phyloP scores from a whole-genome alignment of 805 yeast species.

The Barnettozyma wickerhamii region DNA sequence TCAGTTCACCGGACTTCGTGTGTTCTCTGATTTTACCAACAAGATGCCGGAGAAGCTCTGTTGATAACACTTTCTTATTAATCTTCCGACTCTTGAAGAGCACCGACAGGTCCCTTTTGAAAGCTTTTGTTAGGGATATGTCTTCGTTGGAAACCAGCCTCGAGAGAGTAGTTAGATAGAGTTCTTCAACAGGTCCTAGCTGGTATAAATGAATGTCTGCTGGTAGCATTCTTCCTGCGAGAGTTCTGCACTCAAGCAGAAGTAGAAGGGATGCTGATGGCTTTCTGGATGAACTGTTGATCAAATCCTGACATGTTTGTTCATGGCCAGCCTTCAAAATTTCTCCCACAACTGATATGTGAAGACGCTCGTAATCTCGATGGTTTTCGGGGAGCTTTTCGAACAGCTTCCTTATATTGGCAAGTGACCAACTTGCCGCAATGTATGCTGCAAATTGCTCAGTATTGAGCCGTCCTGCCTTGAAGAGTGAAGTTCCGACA shows the following conservation, averaged over 20 bases:
- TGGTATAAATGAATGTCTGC: neutral
- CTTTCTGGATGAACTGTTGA: neutral
- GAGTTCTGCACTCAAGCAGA: conserved; percentile 1
- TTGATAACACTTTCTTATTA: conserved; percentile 6
- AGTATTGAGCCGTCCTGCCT: neutral
- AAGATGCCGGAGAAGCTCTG: conserved; percentile 6
- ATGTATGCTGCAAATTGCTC: neutral
- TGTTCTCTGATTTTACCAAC: conserved; percentile 1
- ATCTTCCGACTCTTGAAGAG: conserved; percentile 5
- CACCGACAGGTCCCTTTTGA: conserved; percentile 2
- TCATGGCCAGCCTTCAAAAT: neutral
- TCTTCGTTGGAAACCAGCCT: conserved; percentile 2
- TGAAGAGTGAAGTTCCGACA: neutral
- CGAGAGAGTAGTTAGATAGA: neutral
- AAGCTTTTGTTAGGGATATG: conserved; percentile 3
- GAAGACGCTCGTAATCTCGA: conserved; percentile 1
- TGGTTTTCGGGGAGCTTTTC: neutral
- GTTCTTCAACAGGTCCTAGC: neutral
- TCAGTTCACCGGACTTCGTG: neutral
- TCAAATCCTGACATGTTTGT: neutral
- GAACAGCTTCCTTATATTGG: neutral
- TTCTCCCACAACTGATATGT: neutral
- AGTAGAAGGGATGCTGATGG: neutral
- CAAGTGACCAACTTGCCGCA: neutral
- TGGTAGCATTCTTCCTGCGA: neutral